A percentile compares a stretch with the other conserved stretches of the same genome.
phyloP scores from a whole-genome alignment of 345 rosid genomes.

The Salix suchowensis region DNA sequence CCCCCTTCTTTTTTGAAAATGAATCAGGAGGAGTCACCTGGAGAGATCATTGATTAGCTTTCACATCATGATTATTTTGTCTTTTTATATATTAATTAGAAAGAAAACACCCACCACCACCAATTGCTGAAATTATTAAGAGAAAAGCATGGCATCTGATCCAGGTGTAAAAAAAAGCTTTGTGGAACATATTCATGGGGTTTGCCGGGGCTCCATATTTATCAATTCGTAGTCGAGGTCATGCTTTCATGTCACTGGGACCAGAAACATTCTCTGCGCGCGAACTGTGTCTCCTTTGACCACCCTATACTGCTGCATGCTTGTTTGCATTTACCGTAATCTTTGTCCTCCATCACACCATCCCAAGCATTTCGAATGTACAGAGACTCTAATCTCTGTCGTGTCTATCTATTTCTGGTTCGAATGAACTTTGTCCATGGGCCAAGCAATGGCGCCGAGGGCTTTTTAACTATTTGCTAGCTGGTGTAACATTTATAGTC shows the following conservation, averaged over 20 bases:
- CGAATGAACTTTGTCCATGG: not conserved
- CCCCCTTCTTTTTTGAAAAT: constrained; percentile 14
- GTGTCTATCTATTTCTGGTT: not conserved
- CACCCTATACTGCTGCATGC: constrained; percentile 9
- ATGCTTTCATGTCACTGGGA: constrained; percentile 30
- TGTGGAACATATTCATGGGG: constrained; percentile 36
- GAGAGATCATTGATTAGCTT: constrained; percentile 23
- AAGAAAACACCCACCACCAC: not conserved
- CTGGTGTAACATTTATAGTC: not conserved
- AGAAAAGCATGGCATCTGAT: not conserved
- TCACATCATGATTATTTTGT: constrained; percentile 44
- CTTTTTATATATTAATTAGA: constrained; percentile 27
- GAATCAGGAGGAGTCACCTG: not conserved
- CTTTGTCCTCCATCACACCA: not conserved
- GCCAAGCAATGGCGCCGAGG: not conserved
- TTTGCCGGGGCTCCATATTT: constrained; percentile 17
- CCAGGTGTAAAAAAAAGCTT: not conserved
- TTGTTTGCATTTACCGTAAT: not conserved
- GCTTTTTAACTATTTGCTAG: not conserved
- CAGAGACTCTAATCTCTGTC: not conserved
- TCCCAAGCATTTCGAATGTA: not conserved
- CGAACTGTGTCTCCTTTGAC: constrained; percentile 42
- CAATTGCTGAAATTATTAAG: constrained; percentile 8
- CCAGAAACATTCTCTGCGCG: constrained; percentile 39
- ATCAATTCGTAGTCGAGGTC: constrained; percentile 9